Evolutionary conservation across 2,329 filamentous ascomycete genomes (phyloP).

Genomic region (Aspergillus awamori): DNA sequence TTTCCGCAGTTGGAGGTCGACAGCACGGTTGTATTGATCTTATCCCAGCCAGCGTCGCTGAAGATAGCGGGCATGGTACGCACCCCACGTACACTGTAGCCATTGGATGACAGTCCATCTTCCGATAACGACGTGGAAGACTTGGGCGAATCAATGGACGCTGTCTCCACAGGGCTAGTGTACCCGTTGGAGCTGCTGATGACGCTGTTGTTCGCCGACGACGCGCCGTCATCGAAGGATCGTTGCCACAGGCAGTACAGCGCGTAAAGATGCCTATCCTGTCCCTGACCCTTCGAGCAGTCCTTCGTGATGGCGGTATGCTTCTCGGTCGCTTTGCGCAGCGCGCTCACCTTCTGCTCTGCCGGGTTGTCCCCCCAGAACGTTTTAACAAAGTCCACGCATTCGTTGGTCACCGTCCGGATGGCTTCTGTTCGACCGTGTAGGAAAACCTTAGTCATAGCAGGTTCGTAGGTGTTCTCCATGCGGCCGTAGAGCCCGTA

Average conservation of each 20-base stretch:
- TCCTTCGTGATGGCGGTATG: conserved; percentile 79
- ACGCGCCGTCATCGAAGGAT: conserved; percentile 72
- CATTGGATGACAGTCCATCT: conserved; percentile 48
- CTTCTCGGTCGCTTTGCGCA: conserved; percentile 79
- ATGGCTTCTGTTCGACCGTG: conserved; percentile 96
- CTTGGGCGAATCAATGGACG: conserved; percentile 31
- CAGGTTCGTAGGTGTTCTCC: conserved; percentile 95
- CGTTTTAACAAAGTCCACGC: conserved; percentile 83
- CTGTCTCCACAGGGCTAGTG: conserved; percentile 58
- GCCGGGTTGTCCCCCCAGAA: conserved; percentile 93
- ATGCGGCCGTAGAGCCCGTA: conserved; percentile 93
- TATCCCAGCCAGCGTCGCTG: conserved; percentile 88
- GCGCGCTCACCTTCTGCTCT: conserved; percentile 79
- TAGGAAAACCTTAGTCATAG: conserved; percentile 94
- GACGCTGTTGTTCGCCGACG: conserved; percentile 53
- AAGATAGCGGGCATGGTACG: conserved; percentile 69
- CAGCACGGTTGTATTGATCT: conserved; percentile 89
- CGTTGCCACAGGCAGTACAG: conserved; percentile 95
- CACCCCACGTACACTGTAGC: conserved; percentile 57
- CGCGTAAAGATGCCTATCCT: conserved; percentile 90
- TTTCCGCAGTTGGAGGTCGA: conserved; percentile 99
- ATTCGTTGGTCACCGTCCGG: conserved; percentile 79
- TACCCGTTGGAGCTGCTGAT: conserved; percentile 62
- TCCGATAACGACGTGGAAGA: conserved; percentile 46
- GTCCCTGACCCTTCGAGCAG: conserved; percentile 86